Conservation (phyloP, 129 eudicot species). For the Lonicera japonica region DNA sequence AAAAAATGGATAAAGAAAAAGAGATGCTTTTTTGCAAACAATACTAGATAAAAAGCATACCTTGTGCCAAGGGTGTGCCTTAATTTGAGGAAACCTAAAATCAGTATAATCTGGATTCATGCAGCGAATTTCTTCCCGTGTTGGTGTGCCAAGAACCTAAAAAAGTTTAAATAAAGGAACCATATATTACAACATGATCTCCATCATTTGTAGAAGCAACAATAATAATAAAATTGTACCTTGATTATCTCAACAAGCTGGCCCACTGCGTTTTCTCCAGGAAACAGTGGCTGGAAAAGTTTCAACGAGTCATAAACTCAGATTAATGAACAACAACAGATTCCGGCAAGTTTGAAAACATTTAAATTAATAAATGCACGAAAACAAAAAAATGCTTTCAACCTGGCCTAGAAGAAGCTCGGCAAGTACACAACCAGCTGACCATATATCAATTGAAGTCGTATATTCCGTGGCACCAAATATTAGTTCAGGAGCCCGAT, state of each 20-base stretch:
- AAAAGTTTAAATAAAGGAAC: slow-evolving; percentile 16
- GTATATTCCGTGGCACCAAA: slow-evolving; percentile 93
- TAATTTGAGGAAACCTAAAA: slow-evolving; percentile 91
- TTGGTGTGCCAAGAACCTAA: slow-evolving; percentile 98
- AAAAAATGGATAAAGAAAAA: too few species aligned
- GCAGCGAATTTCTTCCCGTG: slow-evolving; percentile 90
- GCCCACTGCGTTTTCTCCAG: slow-evolving; percentile 94
- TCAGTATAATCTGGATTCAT: slow-evolving; percentile 92
- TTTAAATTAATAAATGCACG: neutral
- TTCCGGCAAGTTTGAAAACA: neutral
- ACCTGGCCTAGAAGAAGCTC: slow-evolving; percentile 97
- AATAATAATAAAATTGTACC: slow-evolving; percentile 30
- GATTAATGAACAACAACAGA: neutral
- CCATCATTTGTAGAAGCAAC: neutral
- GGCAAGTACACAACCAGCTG: slow-evolving; percentile 96
- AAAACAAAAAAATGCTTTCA: slow-evolving; percentile 3
- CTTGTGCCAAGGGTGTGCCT: slow-evolving; percentile 99
- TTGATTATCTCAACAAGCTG: slow-evolving; percentile 97
- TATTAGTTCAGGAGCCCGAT: slow-evolving; percentile 95
- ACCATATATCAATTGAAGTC: slow-evolving; percentile 91
- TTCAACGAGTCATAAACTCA: neutral
- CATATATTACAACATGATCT: slow-evolving; percentile 1
- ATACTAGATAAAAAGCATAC: slow-evolving; percentile 21
- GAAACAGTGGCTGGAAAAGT: slow-evolving; percentile 71
- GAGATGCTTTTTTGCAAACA: too few species aligned